Conservation (phyloP, 2,329 filamentous ascomycete species). For the Fusarium solani-melongenae region DNA sequence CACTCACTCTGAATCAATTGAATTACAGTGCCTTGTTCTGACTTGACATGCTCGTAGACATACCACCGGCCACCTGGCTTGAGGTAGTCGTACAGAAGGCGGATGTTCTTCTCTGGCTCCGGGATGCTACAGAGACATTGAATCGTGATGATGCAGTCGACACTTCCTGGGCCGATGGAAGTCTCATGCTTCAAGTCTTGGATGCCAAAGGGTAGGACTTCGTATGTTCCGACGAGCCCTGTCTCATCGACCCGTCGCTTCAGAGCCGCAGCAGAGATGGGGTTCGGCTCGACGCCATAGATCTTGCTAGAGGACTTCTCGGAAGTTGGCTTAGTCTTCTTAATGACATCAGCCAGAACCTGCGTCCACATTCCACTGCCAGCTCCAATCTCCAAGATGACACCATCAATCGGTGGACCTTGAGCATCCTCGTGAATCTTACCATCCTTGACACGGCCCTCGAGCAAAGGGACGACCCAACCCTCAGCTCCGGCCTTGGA, state of each 20-base stretch:
- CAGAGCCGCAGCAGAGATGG: not conserved
- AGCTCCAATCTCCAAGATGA: constrained; percentile 1
- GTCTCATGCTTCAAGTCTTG: not conserved
- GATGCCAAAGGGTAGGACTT: not conserved
- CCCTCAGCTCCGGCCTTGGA: not conserved
- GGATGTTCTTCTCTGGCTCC: not conserved
- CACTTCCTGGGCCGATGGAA: not conserved
- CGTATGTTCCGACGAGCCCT: not conserved
- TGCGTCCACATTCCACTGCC: not conserved
- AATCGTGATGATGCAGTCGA: not conserved
- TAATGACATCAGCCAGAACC: not conserved
- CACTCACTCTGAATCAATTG: not conserved
- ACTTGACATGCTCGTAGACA: not conserved
- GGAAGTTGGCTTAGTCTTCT: not conserved
- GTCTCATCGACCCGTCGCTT: not conserved
- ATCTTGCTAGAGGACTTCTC: not conserved
- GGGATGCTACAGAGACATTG: constrained; percentile 6
- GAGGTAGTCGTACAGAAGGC: not conserved
- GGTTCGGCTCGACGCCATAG: not conserved
- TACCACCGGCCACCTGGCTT: not conserved
- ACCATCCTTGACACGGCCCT: not conserved
- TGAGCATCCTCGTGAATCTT: not conserved
- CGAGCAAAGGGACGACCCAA: not conserved
- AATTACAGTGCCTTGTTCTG: not conserved
- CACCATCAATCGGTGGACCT: not conserved